These are phyloP conservation scores for Tephrocybe rancida DNA, from an alignment of 768 basidiomycete genomes.

Conservation along the genomic window DNA sequence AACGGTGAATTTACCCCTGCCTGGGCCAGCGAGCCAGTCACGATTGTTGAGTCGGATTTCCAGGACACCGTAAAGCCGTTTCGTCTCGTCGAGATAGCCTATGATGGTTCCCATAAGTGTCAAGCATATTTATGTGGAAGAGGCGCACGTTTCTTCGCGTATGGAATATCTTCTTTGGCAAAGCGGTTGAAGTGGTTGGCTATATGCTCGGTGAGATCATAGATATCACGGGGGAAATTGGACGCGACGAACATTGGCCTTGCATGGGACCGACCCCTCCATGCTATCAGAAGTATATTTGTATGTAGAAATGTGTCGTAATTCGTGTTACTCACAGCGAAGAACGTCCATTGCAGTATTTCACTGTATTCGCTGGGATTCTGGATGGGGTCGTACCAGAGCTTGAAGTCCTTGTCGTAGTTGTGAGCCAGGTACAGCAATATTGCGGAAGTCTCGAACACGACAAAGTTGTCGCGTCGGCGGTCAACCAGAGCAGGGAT, in stretches of 20 bases:
- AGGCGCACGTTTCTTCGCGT: slow-evolving; percentile 61
- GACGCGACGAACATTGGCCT: slow-evolving; percentile 49
- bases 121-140: background rate
- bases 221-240: background rate
- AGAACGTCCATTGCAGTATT: slow-evolving; percentile 87
- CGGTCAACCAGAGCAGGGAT: slow-evolving; percentile 72
- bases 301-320: background rate
- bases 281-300: slow-evolving; percentile 50
- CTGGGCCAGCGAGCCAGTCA: slow-evolving; percentile 82
- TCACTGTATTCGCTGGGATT: slow-evolving; percentile 67
- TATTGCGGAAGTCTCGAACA: slow-evolving; percentile 84
- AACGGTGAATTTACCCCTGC: slow-evolving; percentile 64
- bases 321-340: slow-evolving; percentile 49
- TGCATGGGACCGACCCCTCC: slow-evolving; percentile 90
- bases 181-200: slow-evolving; percentile 72
- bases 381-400: slow-evolving; percentile 58
- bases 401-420: slow-evolving; percentile 68
- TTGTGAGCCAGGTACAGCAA: slow-evolving; percentile 80
- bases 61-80: slow-evolving; percentile 81
- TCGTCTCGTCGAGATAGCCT: slow-evolving; percentile 83
- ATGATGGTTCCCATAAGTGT: slow-evolving; percentile 16
- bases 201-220: slow-evolving; percentile 17
- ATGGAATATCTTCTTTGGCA: slow-evolving; percentile 70
- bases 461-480: slow-evolving; percentile 57
- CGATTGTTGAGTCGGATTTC: slow-evolving; percentile 73